phyloP scores from a whole-genome alignment of 345 rosid genomes.

The Eucalyptus regnans region DNA sequence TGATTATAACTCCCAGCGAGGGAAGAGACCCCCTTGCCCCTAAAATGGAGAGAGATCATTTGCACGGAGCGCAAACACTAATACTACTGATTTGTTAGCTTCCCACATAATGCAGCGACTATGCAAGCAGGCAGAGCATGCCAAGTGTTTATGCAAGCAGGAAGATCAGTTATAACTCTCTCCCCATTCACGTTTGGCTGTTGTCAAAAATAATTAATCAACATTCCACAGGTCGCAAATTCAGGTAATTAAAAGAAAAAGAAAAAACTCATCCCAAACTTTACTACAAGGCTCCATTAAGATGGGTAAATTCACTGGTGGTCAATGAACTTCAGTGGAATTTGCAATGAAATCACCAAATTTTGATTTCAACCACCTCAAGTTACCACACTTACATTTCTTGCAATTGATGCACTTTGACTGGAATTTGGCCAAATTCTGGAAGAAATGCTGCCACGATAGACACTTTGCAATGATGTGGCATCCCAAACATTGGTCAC shows the following conservation, averaged over 20 bases:
- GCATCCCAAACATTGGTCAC: not conserved
- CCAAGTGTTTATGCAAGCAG: not conserved
- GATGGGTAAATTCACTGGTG: not conserved
- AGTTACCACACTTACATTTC: not conserved
- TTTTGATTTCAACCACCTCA: not conserved
- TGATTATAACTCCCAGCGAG: not conserved
- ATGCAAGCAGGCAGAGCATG: not conserved
- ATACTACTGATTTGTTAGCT: not conserved
- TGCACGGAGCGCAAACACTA: not conserved
- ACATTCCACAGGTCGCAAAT: not conserved
- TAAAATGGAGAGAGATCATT: not conserved
- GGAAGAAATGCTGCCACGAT: not conserved
- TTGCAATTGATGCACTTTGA: not conserved
- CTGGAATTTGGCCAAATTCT: not conserved
- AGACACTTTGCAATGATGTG: not conserved
- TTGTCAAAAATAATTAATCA: not conserved
- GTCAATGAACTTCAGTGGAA: not conserved
- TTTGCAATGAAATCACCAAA: not conserved
- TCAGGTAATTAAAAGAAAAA: not conserved
- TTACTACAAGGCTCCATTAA: not conserved
- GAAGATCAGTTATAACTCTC: not conserved
- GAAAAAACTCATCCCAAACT: not conserved
- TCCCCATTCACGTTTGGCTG: not conserved
- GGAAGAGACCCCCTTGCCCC: not conserved
- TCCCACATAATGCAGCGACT: not conserved